These are phyloP conservation scores for Ustilago bromivora DNA, from an alignment of 1,284 basidiomycete genomes.

Conservation along the genomic window DNA sequence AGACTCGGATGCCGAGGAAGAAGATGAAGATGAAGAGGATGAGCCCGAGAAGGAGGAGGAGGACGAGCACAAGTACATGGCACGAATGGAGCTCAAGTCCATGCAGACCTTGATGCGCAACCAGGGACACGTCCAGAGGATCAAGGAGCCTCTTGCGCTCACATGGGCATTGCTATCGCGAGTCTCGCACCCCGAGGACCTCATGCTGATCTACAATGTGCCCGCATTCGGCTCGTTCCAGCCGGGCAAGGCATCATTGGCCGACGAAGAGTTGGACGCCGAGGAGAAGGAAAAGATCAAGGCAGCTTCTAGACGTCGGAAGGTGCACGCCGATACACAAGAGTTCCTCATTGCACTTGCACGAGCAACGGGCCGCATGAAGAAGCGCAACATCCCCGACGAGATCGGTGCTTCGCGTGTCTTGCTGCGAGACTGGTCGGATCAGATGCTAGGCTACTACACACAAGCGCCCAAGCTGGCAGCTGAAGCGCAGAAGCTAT, in stretches of 20 bases:
- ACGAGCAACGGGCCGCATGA: conserved; percentile 57
- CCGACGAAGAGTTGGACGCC: conserved; percentile 49
- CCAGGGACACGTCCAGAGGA: conserved; percentile 62
- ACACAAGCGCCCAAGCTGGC: conserved; percentile 54
- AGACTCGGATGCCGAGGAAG: conserved; percentile 22
- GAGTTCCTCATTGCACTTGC: conserved; percentile 66
- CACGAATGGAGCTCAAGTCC: conserved; percentile 48
- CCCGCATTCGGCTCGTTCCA: conserved; percentile 65
- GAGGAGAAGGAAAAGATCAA: conserved; percentile 39
- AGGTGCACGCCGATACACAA: conserved; percentile 61
- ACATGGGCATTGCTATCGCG: conserved; percentile 57
- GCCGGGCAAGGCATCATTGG: conserved; percentile 41
- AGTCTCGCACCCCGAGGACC: conserved; percentile 60
- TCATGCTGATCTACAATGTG: conserved; percentile 65
- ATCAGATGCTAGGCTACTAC: conserved; percentile 62
- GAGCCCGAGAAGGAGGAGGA: conserved; percentile 41
- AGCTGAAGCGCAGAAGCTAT: conserved; percentile 31
- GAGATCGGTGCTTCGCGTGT: conserved; percentile 58
- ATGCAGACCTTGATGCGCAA: conserved; percentile 64
- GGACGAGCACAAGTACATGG: conserved; percentile 41
- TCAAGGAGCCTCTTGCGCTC: conserved; percentile 63
- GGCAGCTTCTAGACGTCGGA: conserved; percentile 46
- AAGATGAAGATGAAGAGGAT: conserved; percentile 33
- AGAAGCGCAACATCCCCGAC: conserved; percentile 62
- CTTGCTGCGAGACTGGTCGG: conserved; percentile 66